Evolutionary conservation across 2,329 filamentous ascomycete species (phyloP).

Genomic region (Grosmannia penicillata): DNA sequence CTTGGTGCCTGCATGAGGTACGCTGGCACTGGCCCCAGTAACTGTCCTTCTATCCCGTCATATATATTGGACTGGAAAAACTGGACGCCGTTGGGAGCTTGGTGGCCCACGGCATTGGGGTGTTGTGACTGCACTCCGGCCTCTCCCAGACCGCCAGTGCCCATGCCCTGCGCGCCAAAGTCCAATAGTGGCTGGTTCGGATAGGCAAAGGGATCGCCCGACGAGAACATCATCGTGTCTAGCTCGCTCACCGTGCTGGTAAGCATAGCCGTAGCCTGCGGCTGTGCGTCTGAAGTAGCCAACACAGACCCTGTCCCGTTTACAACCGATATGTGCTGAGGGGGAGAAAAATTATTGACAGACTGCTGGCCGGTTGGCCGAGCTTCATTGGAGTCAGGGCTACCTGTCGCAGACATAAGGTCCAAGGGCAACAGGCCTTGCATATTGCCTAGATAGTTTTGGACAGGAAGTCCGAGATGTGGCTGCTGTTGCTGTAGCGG

Average conservation of each 20-base stretch:
- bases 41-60: constrained; percentile 58
- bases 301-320: too few species aligned
- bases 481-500: too few species aligned
- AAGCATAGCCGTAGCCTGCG: neutral
- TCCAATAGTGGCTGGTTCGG: constrained; percentile 58
- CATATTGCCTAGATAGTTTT: too few species aligned
- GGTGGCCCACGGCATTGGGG: constrained; percentile 8
- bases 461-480: too few species aligned
- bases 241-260: constrained; percentile 48
- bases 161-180: constrained; percentile 15
- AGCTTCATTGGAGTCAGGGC: too few species aligned
- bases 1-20: constrained; percentile 9
- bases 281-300: too few species aligned
- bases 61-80: constrained; percentile 38
- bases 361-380: too few species aligned
- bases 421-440: too few species aligned
- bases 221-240: constrained; percentile 68
- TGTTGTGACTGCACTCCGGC: constrained; percentile 13
- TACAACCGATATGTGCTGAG: too few species aligned
- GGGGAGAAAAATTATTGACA: too few species aligned
- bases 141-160: constrained; percentile 5
- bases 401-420: too few species aligned
- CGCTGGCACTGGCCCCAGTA: constrained; percentile 45
- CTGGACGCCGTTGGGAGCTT: constrained; percentile 21
- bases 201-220: constrained; percentile 64